Base-by-base conservation (phyloP, 2,329 filamentous ascomycete species). In the Geosmithia flava region DNA sequence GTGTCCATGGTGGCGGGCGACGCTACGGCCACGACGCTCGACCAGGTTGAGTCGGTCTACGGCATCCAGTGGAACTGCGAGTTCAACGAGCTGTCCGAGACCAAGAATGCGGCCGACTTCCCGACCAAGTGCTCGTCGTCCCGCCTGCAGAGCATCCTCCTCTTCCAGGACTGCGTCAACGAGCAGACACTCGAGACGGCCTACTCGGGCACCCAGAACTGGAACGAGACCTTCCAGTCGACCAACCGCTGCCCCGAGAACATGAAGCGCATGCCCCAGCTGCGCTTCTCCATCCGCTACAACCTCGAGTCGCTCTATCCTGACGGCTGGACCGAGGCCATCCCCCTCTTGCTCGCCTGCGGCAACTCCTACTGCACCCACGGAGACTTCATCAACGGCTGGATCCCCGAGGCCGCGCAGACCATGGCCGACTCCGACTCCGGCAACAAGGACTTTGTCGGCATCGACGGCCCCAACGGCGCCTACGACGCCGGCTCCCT, bases 301-400 rank as follows among this genome's bases (percentile, higher is more conserved):
- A 68, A 71, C 50, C 54, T 68, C 10, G 62, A 65, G 45, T 62
- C 61, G 27, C 54, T 55, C 2, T 52, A 71, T 11, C 65, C 68
- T 1, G 54, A 62, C 20, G 68, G 69, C 16, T 71, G 68, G 68
- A 58, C 52, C 17, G 68, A 68, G 40, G 56, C 55, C 0, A 59
- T 68, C 15, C 68, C 69, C 1, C 53, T 70, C 11, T 61, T 68
- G 56, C 60, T 71, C 2, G 62, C 68, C 0, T 67, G 62, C 51
- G 65, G 65, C 2, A 48, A 54, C 29, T 60, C 62, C 0, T 70
- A 60, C 54, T 65, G 62, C 60, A 59, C 55, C 10, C 68, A 71
- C 51, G 67, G 69, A 13, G 69, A 71, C 53, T 71, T 71, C 49
- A 68, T 71, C 55, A 70, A 70, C 43, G 68, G 60, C 11, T 72